Conservation (phyloP, 345 rosid species). For the Abelmoschus esculentus region DNA sequence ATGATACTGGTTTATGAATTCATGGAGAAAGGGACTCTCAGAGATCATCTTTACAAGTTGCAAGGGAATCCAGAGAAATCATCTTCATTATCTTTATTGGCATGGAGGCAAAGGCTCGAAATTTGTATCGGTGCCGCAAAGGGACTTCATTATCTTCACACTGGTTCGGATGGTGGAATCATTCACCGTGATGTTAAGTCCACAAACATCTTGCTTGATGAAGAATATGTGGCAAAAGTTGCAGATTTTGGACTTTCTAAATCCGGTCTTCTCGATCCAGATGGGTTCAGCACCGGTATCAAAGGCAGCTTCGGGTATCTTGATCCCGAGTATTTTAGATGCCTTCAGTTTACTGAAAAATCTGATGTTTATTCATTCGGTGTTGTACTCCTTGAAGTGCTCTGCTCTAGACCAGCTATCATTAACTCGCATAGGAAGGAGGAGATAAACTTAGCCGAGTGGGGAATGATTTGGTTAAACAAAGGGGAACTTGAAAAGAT, state of each 20-base stretch:
- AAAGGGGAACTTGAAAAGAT: conserved; percentile 34
- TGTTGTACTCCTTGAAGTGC: conserved; percentile 46
- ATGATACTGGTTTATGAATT: conserved; percentile 57
- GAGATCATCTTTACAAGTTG: conserved; percentile 34
- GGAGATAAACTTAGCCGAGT: conserved; percentile 44
- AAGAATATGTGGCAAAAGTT: conserved; percentile 38
- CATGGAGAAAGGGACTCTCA: conserved; percentile 58
- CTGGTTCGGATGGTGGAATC: conserved; percentile 28
- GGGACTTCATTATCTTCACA: conserved; percentile 51
- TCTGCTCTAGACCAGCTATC: conserved; percentile 46
- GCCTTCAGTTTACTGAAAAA: conserved; percentile 42
- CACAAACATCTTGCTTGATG: conserved; percentile 49
- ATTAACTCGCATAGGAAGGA: conserved; percentile 22
- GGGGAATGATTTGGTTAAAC: conserved; percentile 28
- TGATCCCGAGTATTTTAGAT: conserved; percentile 45
- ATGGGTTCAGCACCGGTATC: conserved; percentile 30
- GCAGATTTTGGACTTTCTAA: conserved; percentile 58
- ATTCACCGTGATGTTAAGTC: conserved; percentile 55
- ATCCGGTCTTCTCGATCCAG: conserved; percentile 22
- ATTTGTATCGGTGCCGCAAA: conserved; percentile 38
- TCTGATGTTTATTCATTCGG: conserved; percentile 54
- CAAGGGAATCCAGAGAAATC: not conserved
- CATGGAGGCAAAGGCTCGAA: conserved; percentile 51
- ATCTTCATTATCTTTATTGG: conserved; percentile 26
- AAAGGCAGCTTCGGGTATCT: conserved; percentile 55